Evolutionary conservation across 1,139 yeast genomes (phyloP).

Genomic region (Protomyces inouyei): DNA sequence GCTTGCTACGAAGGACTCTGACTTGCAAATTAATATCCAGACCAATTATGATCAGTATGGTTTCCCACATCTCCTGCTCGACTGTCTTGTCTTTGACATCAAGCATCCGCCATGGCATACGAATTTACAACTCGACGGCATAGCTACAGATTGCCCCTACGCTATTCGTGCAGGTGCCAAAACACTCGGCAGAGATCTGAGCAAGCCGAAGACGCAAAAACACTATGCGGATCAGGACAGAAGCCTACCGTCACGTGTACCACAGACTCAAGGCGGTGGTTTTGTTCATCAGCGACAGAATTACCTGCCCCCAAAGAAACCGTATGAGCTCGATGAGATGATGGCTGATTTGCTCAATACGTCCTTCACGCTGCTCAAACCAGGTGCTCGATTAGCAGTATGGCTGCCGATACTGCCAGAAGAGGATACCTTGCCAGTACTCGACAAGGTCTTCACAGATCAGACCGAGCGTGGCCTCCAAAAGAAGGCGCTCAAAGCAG

Average conservation of each 20-base stretch:
- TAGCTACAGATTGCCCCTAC: conserved; percentile 95
- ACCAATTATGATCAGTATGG: conserved; percentile 74
- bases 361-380: neutral
- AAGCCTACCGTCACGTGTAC: neutral
- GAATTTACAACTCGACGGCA: conserved; percentile 63
- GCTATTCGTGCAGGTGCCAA: conserved; percentile 95
- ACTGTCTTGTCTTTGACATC: conserved; percentile 86
- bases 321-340: conserved; percentile 71
- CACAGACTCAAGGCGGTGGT: conserved; percentile 46
- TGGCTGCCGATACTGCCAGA: conserved; percentile 99
- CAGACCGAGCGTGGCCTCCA: neutral
- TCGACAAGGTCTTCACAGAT: conserved; percentile 35
- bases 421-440: conserved; percentile 61
- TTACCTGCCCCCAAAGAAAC: conserved; percentile 88
- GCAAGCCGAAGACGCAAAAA: neutral
- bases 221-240: neutral
- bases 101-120: conserved; percentile 78
- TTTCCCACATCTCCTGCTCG: conserved; percentile 56
- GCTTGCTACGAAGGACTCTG: conserved; percentile 32
- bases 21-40: conserved; percentile 42
- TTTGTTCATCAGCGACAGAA: conserved; percentile 76
- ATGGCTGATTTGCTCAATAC: conserved; percentile 63
- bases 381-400: conserved; percentile 69
- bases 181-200: conserved; percentile 68
- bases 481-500: neutral